Base-by-base conservation (phyloP, 768 basidiomycete genomes). In the Suillus sp. region DNA sequence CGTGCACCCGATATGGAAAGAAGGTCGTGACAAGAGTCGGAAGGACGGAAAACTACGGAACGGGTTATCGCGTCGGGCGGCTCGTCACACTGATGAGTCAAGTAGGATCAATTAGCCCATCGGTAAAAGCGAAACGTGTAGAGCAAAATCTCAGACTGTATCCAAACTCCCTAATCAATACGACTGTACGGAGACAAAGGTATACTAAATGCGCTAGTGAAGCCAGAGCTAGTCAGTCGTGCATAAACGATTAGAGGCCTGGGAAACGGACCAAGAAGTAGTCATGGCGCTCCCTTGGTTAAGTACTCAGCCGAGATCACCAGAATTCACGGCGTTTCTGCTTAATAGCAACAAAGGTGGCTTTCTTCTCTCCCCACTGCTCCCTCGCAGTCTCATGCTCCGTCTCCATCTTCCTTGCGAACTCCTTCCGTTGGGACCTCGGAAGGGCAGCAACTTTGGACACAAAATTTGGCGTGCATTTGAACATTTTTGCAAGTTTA, bases 401-500 rank as follows among this genome's bases (percentile, higher is more conserved):
- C 58, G 68, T 77, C 25, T 87, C 83, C 63, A 84, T 79, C 63
- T 65, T 74, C 63, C 67, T 78, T 59, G 79, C 74, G 61, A 81
- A 75, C 59, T 74, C 72, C 66, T 75, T 83, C 60, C 85, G 75
- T 57, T 82, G 75, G 5, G 81, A 66, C 62, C 83, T 83, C 66
- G 82, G 82, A 60, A 92, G 75, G 4, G 87, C 84, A 13, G 92
- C 90, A 22, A 89, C 78, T 64, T 81, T 78, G 11, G 80, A 82
- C 61, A 93, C 86, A 66, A 92, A 92, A 54, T 81, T 77, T 51
- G 84, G 80, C 10, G 90, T 87, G 78, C 90, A 91, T 16, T 82
- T 81, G 74, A 95, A 95, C 81, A 84, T 86, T 72, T 83, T 82
- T 34, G 93, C 92, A n/a, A 95, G 82, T 73, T 80, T 83, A 62